Percentiles rank a stretch among this genome's conserved stretches.
These are phyloP conservation scores for Globisporangium nodosum DNA, from an alignment of 352 stramenopile genomes.

Conservation along the genomic window DNA sequence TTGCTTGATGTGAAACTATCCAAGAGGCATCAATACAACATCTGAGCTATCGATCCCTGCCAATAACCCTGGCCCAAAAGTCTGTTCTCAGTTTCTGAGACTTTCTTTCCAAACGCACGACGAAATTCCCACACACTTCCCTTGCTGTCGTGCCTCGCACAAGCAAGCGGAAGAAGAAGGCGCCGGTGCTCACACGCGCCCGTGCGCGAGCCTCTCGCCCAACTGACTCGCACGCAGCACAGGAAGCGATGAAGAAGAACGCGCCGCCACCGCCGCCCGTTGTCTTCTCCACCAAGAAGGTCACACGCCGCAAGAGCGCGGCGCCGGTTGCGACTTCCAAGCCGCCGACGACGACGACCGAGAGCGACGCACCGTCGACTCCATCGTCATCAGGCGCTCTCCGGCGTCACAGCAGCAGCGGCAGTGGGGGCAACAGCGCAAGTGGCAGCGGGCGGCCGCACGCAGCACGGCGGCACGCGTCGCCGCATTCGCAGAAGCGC, in stretches of 20 bases:
- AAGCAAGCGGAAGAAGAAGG: no score
- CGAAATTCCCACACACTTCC: no score
- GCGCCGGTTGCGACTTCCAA: background rate
- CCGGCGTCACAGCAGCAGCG: constrained; percentile 6
- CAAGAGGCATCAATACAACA: no score
- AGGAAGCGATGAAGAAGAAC: constrained; percentile 21
- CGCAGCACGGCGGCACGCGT: constrained; percentile 5
- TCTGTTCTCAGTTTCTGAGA: no score
- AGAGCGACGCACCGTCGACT: constrained; percentile 4
- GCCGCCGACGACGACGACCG: constrained; percentile 4
- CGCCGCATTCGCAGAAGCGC: constrained; percentile 11
- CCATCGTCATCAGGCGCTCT: background rate
- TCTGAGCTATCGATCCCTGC: no score
- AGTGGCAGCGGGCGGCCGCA: constrained; percentile 12
- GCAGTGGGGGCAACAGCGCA: constrained; percentile 12
- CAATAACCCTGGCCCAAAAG: no score
- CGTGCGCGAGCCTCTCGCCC: no score
- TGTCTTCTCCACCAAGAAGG: constrained; percentile 70
- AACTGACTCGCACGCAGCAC: background rate
- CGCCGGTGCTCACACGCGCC: no score
- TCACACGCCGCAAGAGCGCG: constrained; percentile 16
- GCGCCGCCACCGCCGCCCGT: constrained; percentile 25
- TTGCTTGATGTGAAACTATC: no score
- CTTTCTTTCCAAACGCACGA: no score
- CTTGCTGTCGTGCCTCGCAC: no score